These are phyloP conservation scores for Musa troglodytarum DNA, from an alignment of 176 grass and related monocot species.

Conservation along the genomic window DNA sequence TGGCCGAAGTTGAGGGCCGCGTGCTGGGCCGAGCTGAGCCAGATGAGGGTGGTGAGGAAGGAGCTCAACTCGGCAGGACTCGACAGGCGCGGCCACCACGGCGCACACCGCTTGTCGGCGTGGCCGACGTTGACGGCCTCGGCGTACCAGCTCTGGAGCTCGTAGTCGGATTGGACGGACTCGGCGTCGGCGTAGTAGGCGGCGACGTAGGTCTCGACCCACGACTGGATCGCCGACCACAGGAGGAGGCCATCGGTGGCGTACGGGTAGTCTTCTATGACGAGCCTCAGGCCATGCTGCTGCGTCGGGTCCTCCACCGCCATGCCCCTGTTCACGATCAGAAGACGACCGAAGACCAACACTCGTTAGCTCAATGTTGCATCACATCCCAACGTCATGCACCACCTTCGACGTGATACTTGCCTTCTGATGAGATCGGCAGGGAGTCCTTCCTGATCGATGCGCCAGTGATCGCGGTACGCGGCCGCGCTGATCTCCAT, in stretches of 20 bases:
- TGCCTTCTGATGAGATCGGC: constrained; percentile 86
- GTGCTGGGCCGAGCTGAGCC: constrained; percentile 86
- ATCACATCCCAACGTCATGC: too few relatives aligned
- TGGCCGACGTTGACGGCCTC: constrained; percentile 76
- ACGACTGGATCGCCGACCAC: constrained; percentile 65
- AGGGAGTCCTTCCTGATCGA: constrained; percentile 90
- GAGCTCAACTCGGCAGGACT: constrained; percentile 45
- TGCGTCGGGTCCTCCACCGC: constrained; percentile 68
- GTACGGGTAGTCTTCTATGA: constrained; percentile 94
- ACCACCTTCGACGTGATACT: background rate
- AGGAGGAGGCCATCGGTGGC: constrained; percentile 76
- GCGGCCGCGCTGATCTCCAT: constrained; percentile 70
- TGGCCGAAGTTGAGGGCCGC: constrained; percentile 96
- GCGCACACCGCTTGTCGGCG: constrained; percentile 52
- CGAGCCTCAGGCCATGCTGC: constrained; percentile 59
- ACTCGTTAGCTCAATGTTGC: background rate
- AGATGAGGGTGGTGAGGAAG: constrained; percentile 67
- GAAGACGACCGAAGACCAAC: background rate
- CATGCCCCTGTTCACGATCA: constrained; percentile 47
- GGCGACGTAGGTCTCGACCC: constrained; percentile 50
- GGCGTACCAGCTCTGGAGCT: constrained; percentile 79
- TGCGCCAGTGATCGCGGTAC: constrained; percentile 56
- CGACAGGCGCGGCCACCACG: constrained; percentile 79
- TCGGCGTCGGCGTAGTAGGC: constrained; percentile 50
- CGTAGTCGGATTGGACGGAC: constrained; percentile 43